These are phyloP conservation scores for Penicillium sumatraense DNA, from an alignment of 2,329 filamentous ascomycete genomes.

Conservation along the genomic window DNA sequence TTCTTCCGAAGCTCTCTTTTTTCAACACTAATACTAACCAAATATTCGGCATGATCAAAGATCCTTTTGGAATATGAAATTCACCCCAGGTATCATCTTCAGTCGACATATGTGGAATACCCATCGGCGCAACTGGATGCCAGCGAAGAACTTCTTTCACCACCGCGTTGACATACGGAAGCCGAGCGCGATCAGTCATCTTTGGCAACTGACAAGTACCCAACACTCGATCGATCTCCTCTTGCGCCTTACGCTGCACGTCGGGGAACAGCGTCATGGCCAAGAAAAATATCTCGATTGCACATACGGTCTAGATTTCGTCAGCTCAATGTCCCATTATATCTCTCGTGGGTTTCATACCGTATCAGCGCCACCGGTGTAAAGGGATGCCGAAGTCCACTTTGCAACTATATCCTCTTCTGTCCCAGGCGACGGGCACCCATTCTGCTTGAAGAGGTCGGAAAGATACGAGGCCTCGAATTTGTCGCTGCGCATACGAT, in stretches of 20 bases:
- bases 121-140: slow-evolving; percentile 41
- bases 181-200: slow-evolving; percentile 41
- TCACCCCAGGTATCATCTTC: slow-evolving; percentile 31
- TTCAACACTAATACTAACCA: too few relatives aligned
- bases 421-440: slow-evolving; percentile 25
- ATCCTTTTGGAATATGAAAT: slow-evolving; percentile 38
- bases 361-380: slow-evolving; percentile 49
- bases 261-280: slow-evolving; percentile 57
- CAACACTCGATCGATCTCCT: slow-evolving; percentile 47
- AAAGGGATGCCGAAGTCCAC: slow-evolving; percentile 50
- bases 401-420: slow-evolving; percentile 43
- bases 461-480: slow-evolving; percentile 23
- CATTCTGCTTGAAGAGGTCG: slow-evolving; percentile 29
- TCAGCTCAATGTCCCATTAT: neutral
- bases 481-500: slow-evolving; percentile 14
- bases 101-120: slow-evolving; percentile 34
- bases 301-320: slow-evolving; percentile 44
- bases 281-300: slow-evolving; percentile 52
- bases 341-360: slow-evolving; percentile 20
- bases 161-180: slow-evolving; percentile 44
- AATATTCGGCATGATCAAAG: slow-evolving; percentile 34
- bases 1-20: slow-evolving; percentile 1
- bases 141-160: slow-evolving; percentile 46
- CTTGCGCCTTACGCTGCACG: slow-evolving; percentile 56
- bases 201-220: slow-evolving; percentile 37